These are phyloP conservation scores for Barnettozyma sp. DNA, from an alignment of 805 yeast genomes.

Conservation along the genomic window DNA sequence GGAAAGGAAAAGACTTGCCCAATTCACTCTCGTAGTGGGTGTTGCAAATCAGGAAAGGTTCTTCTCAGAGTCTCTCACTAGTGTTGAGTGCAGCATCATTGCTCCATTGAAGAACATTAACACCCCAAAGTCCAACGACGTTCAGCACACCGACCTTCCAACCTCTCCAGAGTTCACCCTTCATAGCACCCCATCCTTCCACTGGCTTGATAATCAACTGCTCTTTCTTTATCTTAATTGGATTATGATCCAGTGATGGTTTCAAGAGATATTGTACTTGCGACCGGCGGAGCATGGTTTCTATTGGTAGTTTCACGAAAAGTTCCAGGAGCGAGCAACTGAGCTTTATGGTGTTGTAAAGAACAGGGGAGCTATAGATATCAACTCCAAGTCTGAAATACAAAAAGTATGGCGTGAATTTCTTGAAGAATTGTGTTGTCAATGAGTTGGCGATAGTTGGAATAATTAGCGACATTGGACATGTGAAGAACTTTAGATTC, in stretches of 20 bases:
- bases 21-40: neutral
- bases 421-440: constrained; percentile 51
- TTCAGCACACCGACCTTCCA: constrained; percentile 86
- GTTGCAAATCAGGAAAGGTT: neutral
- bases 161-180: constrained; percentile 66
- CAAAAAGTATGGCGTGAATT: constrained; percentile 59
- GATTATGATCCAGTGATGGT: constrained; percentile 22
- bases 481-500: constrained; percentile 39
- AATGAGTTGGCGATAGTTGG: constrained; percentile 68
- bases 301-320: constrained; percentile 76
- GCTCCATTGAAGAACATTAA: constrained; percentile 47
- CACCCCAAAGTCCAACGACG: constrained; percentile 77
- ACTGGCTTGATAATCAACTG: constrained; percentile 55
- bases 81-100: constrained; percentile 36
- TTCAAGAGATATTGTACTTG: constrained; percentile 60
- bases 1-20: neutral
- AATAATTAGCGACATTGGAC: constrained; percentile 53
- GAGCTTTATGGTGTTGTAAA: constrained; percentile 54
- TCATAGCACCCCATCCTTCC: constrained; percentile 46
- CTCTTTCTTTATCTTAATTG: constrained; percentile 36
- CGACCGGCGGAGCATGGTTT: constrained; percentile 76
- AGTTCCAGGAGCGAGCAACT: constrained; percentile 60
- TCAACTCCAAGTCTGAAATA: constrained; percentile 60
- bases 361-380: constrained; percentile 51
- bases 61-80: constrained; percentile 33